These are phyloP conservation scores for Fomitopsis pulvina DNA, from an alignment of 768 basidiomycete species.

Conservation along the genomic window DNA sequence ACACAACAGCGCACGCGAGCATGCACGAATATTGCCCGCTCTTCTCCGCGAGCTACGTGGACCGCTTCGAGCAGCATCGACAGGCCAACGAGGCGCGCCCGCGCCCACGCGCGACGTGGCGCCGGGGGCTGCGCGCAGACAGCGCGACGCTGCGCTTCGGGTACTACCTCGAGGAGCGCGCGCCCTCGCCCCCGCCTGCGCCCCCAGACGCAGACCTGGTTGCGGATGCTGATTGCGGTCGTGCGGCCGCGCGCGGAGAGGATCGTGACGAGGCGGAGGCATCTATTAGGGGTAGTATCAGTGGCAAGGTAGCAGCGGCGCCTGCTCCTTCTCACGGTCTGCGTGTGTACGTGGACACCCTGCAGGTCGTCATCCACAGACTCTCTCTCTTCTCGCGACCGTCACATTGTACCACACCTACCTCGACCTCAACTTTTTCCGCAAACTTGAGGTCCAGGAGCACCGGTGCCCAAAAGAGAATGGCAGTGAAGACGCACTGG, in stretches of 20 bases:
- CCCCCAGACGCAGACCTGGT: background rate
- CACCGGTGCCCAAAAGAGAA: no score
- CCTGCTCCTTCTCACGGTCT: constrained; percentile 2
- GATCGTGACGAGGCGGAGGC: no score
- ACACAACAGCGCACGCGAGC: no score
- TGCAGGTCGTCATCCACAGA: background rate
- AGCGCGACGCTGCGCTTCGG: constrained; percentile 8
- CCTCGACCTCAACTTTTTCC: constrained; percentile 2
- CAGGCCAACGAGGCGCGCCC: background rate
- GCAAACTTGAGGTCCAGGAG: no score
- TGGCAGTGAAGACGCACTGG: constrained; percentile 15
- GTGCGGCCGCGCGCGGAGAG: no score
- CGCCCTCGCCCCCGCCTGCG: background rate
- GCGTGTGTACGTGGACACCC: background rate
- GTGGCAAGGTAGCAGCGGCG: no score
- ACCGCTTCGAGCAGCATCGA: constrained; percentile 4
- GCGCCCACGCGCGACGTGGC: constrained; percentile 5
- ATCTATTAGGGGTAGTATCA: background rate
- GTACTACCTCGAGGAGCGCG: constrained; percentile 14
- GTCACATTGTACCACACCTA: background rate
- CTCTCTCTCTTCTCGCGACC: background rate
- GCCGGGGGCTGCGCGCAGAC: constrained; percentile 9
- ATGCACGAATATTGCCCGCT: no score
- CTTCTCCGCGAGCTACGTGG: constrained; percentile 3
- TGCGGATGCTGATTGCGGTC: background rate